Base-by-base conservation (phyloP, 2,329 filamentous ascomycete genomes). In the Arthrobotrys entomopaga region DNA sequence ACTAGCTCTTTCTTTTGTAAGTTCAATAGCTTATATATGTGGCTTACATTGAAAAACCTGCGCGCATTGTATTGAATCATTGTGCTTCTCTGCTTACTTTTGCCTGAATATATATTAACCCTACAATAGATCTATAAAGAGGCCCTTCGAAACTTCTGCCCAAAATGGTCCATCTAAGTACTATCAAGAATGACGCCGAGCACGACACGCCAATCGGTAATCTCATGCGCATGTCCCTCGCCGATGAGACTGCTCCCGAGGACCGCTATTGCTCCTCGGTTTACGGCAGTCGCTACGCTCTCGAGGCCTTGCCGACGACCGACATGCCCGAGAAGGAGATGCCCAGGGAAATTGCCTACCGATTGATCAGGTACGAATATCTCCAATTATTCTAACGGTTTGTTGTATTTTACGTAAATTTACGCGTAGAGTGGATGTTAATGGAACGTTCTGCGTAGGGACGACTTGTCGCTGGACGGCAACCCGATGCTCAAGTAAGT, bases 251-350 rank as follows among this genome's bases (percentile, higher is more conserved):
- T 7, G 42, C 63, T 24, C 63, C 63, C 58, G 83, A 84, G 16
- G 86, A 88, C 80, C 83, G 85, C 80, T 90, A 89, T 83, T 90
- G 89, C 63, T 89, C 90, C 46, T 93, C 89, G 76, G 91, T 97
- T 79, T 98, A 97, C 80, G 94, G 93, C 80, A 93, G 91, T 76
- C 88, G 86, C 76, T 97, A 92, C 80, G 94, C 94, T 20, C 87
- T 87, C 34, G 84, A 90, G 80, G 92, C 96, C 79, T 85, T 98
- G 48, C 93, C 93, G 26, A 87, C 86, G 80, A 85, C 91, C 80
- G 90, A 93, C 83, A 97, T 98, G 88, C 93, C 94, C 0, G 92
- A 97, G 79, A 80, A 83, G 19, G 91, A 96, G 82, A 97, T 97
- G 93, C 94, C 94, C 50, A 89, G 87, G 78, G 91, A 96, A 78